A percentile compares a stretch with the other conserved stretches of the same genome.
Evolutionary conservation across 768 basidiomycete species (phyloP).

Genomic region (Pulveroboletus sp.): DNA sequence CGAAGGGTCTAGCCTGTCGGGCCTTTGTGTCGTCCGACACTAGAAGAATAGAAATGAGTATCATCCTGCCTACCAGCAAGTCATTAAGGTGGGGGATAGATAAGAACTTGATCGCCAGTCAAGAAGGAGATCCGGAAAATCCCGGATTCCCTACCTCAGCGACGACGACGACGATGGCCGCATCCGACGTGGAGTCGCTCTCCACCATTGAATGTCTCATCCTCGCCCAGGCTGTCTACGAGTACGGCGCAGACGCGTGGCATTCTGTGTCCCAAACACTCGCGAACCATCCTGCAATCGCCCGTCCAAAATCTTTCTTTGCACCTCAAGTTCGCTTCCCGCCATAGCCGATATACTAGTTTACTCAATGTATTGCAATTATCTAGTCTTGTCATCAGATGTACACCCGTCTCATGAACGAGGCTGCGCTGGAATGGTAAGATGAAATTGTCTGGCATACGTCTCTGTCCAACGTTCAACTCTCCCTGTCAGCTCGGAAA

Average conservation of each 20-base stretch:
- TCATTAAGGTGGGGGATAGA: too few relatives aligned
- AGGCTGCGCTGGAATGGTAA: slow-evolving; percentile 64
- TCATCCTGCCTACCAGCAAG: too few relatives aligned
- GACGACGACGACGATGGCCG: slow-evolving; percentile 15
- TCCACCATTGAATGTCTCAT: slow-evolving; percentile 68
- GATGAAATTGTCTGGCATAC: slow-evolving; percentile 19
- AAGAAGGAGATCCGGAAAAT: slow-evolving; percentile 7
- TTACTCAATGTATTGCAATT: slow-evolving; percentile 16
- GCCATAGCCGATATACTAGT: slow-evolving; percentile 10
- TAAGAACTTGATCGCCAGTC: too few relatives aligned
- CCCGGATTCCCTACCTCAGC: slow-evolving; percentile 14
- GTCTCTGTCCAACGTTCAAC: slow-evolving; percentile 4
- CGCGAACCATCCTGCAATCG: slow-evolving; percentile 66
- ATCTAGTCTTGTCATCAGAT: slow-evolving; percentile 63
- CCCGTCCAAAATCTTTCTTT: slow-evolving; percentile 63
- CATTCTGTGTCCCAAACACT: slow-evolving; percentile 61
- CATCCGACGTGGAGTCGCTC: slow-evolving; percentile 9
- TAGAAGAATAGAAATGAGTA: too few relatives aligned
- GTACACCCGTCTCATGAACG: slow-evolving; percentile 67
- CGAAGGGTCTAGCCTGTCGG: too few relatives aligned
- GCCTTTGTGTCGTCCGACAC: too few relatives aligned
- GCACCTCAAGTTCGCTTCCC: slow-evolving; percentile 54
- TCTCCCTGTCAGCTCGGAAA: slow-evolving; percentile 41
- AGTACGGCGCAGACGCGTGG: slow-evolving; percentile 75
- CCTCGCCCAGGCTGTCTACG: slow-evolving; percentile 84